phyloP scores from a whole-genome alignment of 805 yeast genomes.

The Millerozyma acaciae region DNA sequence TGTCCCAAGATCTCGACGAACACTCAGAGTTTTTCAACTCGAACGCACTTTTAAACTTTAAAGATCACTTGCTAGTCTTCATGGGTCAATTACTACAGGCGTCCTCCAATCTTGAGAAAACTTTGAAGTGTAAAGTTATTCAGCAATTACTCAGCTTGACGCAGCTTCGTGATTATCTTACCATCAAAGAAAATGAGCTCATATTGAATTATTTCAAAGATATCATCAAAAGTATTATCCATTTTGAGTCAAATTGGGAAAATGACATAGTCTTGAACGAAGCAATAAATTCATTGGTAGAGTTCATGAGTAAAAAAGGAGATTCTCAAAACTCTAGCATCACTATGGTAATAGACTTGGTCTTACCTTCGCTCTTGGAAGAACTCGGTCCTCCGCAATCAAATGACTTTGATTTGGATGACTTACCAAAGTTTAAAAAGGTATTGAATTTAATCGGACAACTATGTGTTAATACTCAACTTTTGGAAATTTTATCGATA shows the following conservation, averaged over 20 bases:
- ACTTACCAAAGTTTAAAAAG: conserved; percentile 9
- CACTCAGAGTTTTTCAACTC: conserved; percentile 10
- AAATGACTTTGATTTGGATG: not conserved
- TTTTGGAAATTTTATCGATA: conserved; percentile 43
- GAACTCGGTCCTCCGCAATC: conserved; percentile 24
- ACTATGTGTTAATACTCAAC: conserved; percentile 37
- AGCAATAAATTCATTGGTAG: conserved; percentile 52
- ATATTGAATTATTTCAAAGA: conserved; percentile 65
- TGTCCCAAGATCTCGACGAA: conserved; percentile 8
- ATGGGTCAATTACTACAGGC: conserved; percentile 68
- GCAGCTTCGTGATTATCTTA: conserved; percentile 46
- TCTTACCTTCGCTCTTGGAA: conserved; percentile 50
- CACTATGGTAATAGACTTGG: conserved; percentile 42
- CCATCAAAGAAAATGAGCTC: conserved; percentile 53
- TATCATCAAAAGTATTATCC: conserved; percentile 39
- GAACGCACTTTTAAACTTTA: conserved; percentile 43
- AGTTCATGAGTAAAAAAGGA: conserved; percentile 30
- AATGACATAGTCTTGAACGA: conserved; percentile 51
- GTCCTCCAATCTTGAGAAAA: conserved; percentile 63
- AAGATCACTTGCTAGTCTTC: conserved; percentile 65
- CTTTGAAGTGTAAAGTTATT: conserved; percentile 63
- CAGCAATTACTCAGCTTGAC: conserved; percentile 60
- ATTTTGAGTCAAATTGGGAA: conserved; percentile 31
- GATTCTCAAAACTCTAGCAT: conserved; percentile 17
- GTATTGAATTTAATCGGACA: conserved; percentile 20